Percentiles rank a stretch among this genome's conserved stretches.
These are phyloP conservation scores for Phyllosticta citriasiana DNA, from an alignment of 2,329 filamentous ascomycete genomes.

Conservation along the genomic window DNA sequence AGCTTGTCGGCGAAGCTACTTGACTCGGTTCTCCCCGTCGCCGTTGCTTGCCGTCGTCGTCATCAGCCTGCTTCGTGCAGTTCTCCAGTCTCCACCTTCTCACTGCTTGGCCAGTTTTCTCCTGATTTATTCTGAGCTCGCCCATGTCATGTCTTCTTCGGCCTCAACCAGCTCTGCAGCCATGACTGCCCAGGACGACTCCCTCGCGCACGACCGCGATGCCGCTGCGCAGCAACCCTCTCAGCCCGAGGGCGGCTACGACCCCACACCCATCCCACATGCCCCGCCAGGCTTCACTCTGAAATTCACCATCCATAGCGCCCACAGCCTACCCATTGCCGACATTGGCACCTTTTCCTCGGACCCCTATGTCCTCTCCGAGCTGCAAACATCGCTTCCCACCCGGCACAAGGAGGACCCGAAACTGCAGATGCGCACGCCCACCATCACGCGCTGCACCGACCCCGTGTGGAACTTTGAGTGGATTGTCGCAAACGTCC, in stretches of 20 bases:
- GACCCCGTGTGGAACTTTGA: slow-evolving; percentile 74
- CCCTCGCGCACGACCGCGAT: neutral
- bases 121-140: neutral
- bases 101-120: neutral
- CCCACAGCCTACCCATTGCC: slow-evolving; percentile 69
- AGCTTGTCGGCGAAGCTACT: neutral
- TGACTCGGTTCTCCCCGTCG: neutral
- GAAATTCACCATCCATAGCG: slow-evolving; percentile 73
- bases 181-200: neutral
- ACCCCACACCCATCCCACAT: slow-evolving; percentile 65
- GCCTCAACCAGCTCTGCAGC: neutral
- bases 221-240: neutral
- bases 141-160: neutral
- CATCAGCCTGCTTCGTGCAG: neutral
- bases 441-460: slow-evolving; percentile 60
- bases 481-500: slow-evolving; percentile 84
- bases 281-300: slow-evolving; percentile 73
- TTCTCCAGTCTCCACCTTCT: neutral
- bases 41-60: neutral
- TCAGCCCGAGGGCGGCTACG: slow-evolving; percentile 65
- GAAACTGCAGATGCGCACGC: slow-evolving; percentile 61
- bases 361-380: slow-evolving; percentile 73
- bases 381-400: slow-evolving; percentile 60
- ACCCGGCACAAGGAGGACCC: slow-evolving; percentile 81
- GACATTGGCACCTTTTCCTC: slow-evolving; percentile 70